phyloP scores from a whole-genome alignment of 495 filamentous ascomycete genomes.

The Penicillium fimorum region DNA sequence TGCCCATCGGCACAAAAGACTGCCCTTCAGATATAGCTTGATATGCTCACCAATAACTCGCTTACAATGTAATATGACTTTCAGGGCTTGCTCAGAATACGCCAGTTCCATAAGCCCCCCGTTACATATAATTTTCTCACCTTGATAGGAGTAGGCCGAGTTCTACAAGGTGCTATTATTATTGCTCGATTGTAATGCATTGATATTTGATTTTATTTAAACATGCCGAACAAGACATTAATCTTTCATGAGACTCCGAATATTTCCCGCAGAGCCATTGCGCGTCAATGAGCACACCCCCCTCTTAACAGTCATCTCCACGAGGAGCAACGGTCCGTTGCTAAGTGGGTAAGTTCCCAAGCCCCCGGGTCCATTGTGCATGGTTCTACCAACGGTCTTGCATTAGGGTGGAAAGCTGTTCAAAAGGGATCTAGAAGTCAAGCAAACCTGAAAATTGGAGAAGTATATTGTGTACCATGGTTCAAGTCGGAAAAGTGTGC shows the following conservation, averaged over 20 bases:
- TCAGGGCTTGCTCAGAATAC: background rate
- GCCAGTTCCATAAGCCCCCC: background rate
- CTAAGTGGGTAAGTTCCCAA: constrained; percentile 4
- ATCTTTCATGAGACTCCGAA: background rate
- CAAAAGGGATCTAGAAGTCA: background rate
- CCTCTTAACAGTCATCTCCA: background rate
- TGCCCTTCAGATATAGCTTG: background rate
- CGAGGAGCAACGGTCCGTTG: background rate
- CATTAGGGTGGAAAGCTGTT: background rate
- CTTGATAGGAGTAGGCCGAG: background rate
- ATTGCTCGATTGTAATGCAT: background rate
- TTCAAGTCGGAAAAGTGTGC: background rate
- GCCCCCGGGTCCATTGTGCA: background rate
- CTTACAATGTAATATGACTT: background rate
- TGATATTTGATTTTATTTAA: background rate
- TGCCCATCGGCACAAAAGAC: background rate
- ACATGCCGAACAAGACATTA: background rate
- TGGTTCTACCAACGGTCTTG: constrained; percentile 2
- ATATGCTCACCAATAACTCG: background rate
- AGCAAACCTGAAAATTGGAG: background rate
- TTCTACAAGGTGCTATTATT: background rate
- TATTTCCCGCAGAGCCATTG: background rate
- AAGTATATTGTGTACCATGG: background rate
- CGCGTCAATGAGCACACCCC: background rate
- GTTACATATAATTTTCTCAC: background rate